Evolutionary conservation across 176 grass and related monocot genomes (phyloP), one percentile per base, ranked within the genome.

Genomic region (Paspalum notatum): DNA sequence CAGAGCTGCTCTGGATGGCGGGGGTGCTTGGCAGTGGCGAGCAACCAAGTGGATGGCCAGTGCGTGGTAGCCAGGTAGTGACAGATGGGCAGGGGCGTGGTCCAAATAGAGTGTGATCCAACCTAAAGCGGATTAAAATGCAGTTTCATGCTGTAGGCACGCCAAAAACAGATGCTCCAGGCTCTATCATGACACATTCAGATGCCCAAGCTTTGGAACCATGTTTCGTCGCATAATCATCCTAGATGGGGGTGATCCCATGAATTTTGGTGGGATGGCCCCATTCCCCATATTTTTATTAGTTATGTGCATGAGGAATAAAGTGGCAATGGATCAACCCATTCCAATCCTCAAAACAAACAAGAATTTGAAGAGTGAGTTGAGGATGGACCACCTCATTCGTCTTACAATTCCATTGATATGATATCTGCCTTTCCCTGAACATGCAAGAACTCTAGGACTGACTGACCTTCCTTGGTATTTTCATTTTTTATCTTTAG

Each of bases 401-500:
- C 25, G 22, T 71, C 47, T 66, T 80, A 38, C 76, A 70, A 63
- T 63, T 71, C 63, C 6, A 20, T 54, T 42, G 27, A 41, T 52
- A 32, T 32, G 32, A 32, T 32, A 77, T 15, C 70, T 51, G 9
- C 53, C 62, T 44, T 51, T 43, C 21, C 21, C 53, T 87, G 9
- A 45, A 62, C 16, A 56, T 75, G 0, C 27, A 54, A 75, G 37
- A 63, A 89, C 49, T 76, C 44, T 39, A 63, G 47, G 56, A 52
- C 5, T 39, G 65, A 4, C 49, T n/a, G n/a, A n/a, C n/a, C 6
- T 9, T 50, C 26, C 9, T 77, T 73, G 32, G 77, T 20, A 40
- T 87, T 53, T 49, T 21, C 67, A 51, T 56, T 62, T 70, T 64
- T 81, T n/a, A 76, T 70, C 46, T 12, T 58, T 56, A 22, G 38